Percentiles rank a stretch among this genome's conserved stretches.
These are phyloP conservation scores for Kodamaea sp. DNA, from an alignment of 1,139 yeast genomes.

Conservation along the genomic window DNA sequence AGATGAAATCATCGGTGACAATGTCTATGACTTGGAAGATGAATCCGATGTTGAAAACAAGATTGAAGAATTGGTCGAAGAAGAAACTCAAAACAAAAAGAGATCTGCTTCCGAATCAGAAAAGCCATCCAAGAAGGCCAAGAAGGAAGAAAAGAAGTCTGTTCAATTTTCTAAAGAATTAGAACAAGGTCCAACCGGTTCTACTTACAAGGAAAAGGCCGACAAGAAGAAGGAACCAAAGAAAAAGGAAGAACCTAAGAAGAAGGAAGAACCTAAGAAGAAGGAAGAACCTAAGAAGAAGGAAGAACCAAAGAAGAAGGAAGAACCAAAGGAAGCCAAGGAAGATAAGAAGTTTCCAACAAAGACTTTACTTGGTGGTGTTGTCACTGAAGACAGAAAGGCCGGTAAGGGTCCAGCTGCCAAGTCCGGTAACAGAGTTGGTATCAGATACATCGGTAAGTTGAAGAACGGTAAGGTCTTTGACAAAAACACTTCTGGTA, in stretches of 20 bases:
- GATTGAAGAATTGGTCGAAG: constrained; percentile 60
- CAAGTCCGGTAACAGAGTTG: constrained; percentile 86
- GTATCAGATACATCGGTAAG: constrained; percentile 97
- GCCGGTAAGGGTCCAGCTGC: constrained; percentile 85
- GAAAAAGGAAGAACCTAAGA: constrained; percentile 15
- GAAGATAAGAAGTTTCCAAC: constrained; percentile 51
- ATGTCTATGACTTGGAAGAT: constrained; percentile 54
- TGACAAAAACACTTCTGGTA: constrained; percentile 96
- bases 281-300: constrained; percentile 19
- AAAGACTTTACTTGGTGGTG: constrained; percentile 89
- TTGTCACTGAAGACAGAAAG: constrained; percentile 87
- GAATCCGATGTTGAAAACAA: constrained; percentile 53
- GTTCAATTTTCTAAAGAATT: constrained; percentile 87
- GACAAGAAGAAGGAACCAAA: constrained; percentile 16
- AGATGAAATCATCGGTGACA: constrained; percentile 59
- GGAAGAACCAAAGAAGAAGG: constrained; percentile 10
- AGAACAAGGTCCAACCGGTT: constrained; percentile 88
- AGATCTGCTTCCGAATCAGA: constrained; percentile 26
- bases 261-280: constrained; percentile 16
- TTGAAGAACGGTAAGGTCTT: constrained; percentile 93
- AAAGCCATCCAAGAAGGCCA: constrained; percentile 37
- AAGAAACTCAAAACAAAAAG: constrained; percentile 42
- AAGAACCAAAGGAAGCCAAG: constrained; percentile 10
- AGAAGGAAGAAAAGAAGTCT: constrained; percentile 54
- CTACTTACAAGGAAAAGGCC: constrained; percentile 32